Evolutionary conservation across 139 green algal species (phyloP).

Genomic region (Asterochloris sp.): DNA sequence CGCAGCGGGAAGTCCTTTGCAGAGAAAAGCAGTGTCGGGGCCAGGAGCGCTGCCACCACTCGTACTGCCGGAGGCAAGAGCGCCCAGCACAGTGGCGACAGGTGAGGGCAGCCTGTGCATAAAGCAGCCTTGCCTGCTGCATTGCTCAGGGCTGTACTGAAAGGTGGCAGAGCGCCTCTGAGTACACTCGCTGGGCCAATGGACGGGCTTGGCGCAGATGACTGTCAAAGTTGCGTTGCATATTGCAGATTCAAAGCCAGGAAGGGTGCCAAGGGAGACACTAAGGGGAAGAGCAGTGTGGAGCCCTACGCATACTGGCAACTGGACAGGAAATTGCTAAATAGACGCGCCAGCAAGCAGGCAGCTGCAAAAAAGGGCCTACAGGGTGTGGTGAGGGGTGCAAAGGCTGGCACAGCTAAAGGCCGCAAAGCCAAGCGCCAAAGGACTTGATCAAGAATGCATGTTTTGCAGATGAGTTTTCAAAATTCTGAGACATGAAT

Average conservation of each 20-base stretch:
- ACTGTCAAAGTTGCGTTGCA: background rate
- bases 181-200: background rate
- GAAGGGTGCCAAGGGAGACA: slow-evolving; percentile 60
- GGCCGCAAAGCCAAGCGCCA: slow-evolving; percentile 13
- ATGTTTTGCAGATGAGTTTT: background rate
- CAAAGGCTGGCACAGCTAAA: slow-evolving; percentile 13
- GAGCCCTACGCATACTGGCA: slow-evolving; percentile 99
- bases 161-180: background rate
- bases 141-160: background rate
- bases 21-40: background rate
- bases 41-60: slow-evolving; percentile 11
- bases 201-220: background rate
- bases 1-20: slow-evolving; percentile 5
- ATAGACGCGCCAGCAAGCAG: slow-evolving; percentile 75
- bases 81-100: slow-evolving; percentile 53
- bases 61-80: slow-evolving; percentile 16
- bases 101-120: background rate
- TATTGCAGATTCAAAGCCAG: slow-evolving; percentile 60
- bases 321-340: slow-evolving; percentile 94
- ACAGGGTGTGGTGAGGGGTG: slow-evolving; percentile 33
- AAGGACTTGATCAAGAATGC: background rate
- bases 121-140: too few relatives aligned
- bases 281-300: slow-evolving; percentile 64
- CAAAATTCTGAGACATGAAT: too few relatives aligned
- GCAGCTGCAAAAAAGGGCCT: slow-evolving; percentile 44